Conservation (phyloP, 768 basidiomycete species). For the Multifurca ochricompacta region DNA sequence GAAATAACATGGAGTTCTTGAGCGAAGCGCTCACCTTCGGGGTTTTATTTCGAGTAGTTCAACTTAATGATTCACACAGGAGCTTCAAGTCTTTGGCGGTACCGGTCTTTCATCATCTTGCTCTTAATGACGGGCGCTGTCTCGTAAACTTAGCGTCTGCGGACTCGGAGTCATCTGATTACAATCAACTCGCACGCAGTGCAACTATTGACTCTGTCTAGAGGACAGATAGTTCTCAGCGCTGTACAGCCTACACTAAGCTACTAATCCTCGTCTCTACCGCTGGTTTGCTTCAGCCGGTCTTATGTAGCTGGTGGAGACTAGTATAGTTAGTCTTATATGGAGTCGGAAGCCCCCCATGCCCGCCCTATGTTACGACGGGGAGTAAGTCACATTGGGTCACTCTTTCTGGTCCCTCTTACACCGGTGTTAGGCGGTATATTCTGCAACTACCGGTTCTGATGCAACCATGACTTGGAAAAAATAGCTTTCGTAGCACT, state of each 20-base stretch:
- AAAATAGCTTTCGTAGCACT: not conserved
- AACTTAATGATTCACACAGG: too few species aligned
- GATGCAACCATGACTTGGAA: constrained; percentile 9
- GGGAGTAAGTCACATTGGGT: not conserved
- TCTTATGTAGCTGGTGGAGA: constrained; percentile 1
- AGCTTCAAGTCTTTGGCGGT: not conserved
- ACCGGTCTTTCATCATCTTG: not conserved
- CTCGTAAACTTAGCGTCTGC: too few species aligned
- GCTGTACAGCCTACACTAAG: constrained; percentile 19
- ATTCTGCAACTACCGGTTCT: constrained; percentile 5
- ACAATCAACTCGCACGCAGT: not conserved
- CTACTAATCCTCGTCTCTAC: not conserved
- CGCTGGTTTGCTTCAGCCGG: constrained; percentile 15
- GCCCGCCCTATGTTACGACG: not conserved
- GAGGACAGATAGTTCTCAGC: not conserved
- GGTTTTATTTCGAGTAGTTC: too few species aligned
- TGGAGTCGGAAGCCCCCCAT: not conserved
- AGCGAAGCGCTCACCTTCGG: too few species aligned
- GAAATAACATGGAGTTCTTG: too few species aligned
- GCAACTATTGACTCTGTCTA: not conserved
- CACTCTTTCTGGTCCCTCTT: not conserved
- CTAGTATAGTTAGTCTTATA: constrained; percentile 2
- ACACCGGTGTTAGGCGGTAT: constrained; percentile 1
- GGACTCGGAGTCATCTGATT: not conserved
- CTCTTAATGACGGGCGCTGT: not conserved